phyloP scores from a whole-genome alignment of 192 early-diverging fungal species.

The Coemansia sp. region DNA sequence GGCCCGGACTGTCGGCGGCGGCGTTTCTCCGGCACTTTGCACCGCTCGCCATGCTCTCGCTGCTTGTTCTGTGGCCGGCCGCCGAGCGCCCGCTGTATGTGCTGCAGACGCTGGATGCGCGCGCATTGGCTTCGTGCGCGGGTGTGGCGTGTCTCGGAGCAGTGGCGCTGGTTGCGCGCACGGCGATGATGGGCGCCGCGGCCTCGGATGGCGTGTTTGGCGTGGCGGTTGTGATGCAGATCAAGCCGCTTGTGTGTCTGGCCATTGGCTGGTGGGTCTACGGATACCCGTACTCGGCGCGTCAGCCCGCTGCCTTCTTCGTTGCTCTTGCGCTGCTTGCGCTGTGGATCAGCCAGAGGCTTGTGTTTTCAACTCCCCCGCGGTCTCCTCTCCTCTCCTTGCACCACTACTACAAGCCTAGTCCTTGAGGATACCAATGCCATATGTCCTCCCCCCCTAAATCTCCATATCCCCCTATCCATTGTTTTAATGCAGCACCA shows the following conservation, averaged over 20 bases:
- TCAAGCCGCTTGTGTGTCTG: conserved; percentile 24
- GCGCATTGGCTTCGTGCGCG: conserved; percentile 5
- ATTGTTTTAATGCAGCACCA: no score
- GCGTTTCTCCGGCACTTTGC: conserved; percentile 35
- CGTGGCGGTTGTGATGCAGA: conserved; percentile 21
- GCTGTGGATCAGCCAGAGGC: background rate
- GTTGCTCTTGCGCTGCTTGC: background rate
- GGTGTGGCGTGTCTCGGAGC: conserved; percentile 33
- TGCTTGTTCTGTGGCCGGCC: conserved; percentile 41
- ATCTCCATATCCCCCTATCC: no score
- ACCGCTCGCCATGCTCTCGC: conserved; percentile 32
- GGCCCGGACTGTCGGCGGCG: conserved; percentile 15
- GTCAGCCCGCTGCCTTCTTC: conserved; percentile 26
- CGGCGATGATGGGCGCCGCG: conserved; percentile 20
- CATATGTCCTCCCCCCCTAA: no score
- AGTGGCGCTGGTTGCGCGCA: conserved; percentile 12
- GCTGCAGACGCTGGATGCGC: conserved; percentile 13
- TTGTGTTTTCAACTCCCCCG: background rate
- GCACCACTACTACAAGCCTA: background rate
- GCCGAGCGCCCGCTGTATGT: conserved; percentile 25
- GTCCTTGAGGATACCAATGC: background rate
- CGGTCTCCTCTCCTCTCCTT: background rate
- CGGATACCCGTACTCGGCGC: conserved; percentile 17
- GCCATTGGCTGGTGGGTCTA: conserved; percentile 49
- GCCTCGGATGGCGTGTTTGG: conserved; percentile 29